Conservation (phyloP, 306 rosid species). For the Lathyrus sativus region DNA sequence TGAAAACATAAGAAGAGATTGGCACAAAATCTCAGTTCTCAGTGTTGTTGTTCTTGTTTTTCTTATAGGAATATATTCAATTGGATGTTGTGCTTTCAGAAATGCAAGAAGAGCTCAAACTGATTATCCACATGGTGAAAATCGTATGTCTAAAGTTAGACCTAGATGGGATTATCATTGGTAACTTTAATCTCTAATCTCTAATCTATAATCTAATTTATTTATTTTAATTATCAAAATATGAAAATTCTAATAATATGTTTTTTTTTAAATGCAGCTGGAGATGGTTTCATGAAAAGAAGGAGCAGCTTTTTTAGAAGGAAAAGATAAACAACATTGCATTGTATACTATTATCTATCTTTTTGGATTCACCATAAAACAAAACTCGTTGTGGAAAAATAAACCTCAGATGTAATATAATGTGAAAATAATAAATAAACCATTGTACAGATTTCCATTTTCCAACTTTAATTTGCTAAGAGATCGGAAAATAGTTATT, state of each 20-base stretch:
- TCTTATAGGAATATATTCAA: constrained; percentile 68
- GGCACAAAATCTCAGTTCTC: constrained; percentile 85
- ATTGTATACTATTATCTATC: no score
- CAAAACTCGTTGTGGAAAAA: no score
- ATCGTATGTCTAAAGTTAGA: constrained; percentile 69
- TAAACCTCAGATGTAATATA: no score
- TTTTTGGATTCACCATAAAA: no score
- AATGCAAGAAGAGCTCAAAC: constrained; percentile 66
- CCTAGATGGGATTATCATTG: constrained; percentile 92
- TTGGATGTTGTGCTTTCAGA: constrained; percentile 86
- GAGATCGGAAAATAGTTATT: no score
- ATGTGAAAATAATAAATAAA: no score
- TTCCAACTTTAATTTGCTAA: no score
- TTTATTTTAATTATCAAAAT: no score
- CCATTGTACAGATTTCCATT: no score
- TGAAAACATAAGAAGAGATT: constrained; percentile 66
- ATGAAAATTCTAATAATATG: not conserved
- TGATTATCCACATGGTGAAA: constrained; percentile 66
- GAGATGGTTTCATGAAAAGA: constrained; percentile 89
- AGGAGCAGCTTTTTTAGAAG: constrained; percentile 79
- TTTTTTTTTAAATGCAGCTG: constrained; percentile 54
- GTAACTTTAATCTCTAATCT: constrained; percentile 36
- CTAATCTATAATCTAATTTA: not conserved
- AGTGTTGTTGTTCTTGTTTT: constrained; percentile 59
- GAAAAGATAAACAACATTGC: no score